Evolutionary conservation across 768 basidiomycete species (phyloP).

Genomic region (Tulasnella sp.): DNA sequence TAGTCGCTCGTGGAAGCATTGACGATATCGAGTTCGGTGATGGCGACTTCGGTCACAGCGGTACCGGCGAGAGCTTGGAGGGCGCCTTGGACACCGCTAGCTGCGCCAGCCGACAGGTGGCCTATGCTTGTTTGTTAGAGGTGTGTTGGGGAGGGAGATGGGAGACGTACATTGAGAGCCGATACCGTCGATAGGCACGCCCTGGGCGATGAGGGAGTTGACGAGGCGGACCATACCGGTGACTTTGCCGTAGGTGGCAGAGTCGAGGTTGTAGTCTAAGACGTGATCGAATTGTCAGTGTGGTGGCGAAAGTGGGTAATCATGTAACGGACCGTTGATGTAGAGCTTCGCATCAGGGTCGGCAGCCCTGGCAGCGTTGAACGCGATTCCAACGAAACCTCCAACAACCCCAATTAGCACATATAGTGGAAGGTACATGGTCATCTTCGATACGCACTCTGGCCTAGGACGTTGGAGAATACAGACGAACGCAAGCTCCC

Average conservation of each 20-base stretch:
- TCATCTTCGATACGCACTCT: constrained; percentile 17
- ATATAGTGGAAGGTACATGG: background rate
- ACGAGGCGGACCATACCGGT: constrained; percentile 3
- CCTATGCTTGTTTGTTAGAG: background rate
- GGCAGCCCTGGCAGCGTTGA: constrained; percentile 38
- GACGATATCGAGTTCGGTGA: constrained; percentile 12
- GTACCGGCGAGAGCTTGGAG: constrained; percentile 1
- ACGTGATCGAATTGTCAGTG: background rate
- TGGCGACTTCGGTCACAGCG: background rate
- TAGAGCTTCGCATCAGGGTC: constrained; percentile 32
- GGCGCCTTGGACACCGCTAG: background rate
- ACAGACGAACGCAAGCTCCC: constrained; percentile 37
- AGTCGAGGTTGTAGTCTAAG: constrained; percentile 11
- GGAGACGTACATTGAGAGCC: background rate
- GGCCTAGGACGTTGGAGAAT: constrained; percentile 32
- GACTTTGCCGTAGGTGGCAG: constrained; percentile 3
- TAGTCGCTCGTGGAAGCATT: background rate
- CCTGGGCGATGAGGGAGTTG: background rate
- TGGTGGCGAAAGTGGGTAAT: too few species aligned
- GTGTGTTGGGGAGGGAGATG: background rate
- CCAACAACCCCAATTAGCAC: background rate
- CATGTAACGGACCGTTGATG: constrained; percentile 1
- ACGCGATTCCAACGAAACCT: constrained; percentile 42
- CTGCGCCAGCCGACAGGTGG: constrained; percentile 2
- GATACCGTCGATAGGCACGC: constrained; percentile 14